Conservation (phyloP, 768 basidiomycete species). For the Pulveroboletus sp. region DNA sequence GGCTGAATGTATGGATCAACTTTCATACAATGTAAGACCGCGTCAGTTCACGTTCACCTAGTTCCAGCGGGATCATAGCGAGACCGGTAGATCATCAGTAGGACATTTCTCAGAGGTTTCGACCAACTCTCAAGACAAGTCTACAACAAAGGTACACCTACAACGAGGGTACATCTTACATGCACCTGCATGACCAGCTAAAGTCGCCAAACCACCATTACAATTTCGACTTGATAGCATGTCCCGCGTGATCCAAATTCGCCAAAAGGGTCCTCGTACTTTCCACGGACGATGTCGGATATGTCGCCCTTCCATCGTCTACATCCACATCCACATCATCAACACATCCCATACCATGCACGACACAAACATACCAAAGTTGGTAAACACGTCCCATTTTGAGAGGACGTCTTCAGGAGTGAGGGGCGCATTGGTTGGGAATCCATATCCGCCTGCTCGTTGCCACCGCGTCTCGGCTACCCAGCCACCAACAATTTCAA, state of each 20-base stretch:
- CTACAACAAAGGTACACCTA: too few relatives aligned
- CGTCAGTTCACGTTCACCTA: too few relatives aligned
- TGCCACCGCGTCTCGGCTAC: constrained; percentile 93
- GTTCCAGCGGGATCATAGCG: too few relatives aligned
- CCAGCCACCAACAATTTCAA: constrained; percentile 92
- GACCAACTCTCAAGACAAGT: too few relatives aligned
- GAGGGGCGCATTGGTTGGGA: constrained; percentile 73
- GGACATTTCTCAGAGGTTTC: too few relatives aligned
- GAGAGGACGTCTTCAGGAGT: constrained; percentile 77
- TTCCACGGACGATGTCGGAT: constrained; percentile 75
- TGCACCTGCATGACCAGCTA: too few relatives aligned
- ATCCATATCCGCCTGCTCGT: constrained; percentile 81
- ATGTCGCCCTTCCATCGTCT: constrained; percentile 55
- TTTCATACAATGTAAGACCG: too few relatives aligned
- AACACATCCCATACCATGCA: background rate
- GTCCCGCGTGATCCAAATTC: constrained; percentile 47
- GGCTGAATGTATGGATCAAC: too few relatives aligned
- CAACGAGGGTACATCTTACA: too few relatives aligned
- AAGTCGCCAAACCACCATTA: constrained; percentile 21
- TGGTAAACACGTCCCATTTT: constrained; percentile 83
- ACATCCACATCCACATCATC: background rate
- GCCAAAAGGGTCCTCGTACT: constrained; percentile 72
- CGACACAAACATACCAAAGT: constrained; percentile 59
- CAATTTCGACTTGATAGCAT: constrained; percentile 49
- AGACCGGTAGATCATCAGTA: too few relatives aligned